Percentiles rank a stretch among this genome's conserved stretches.
Evolutionary conservation across 306 rosid species (phyloP).

Genomic region (Prunus dulcis): DNA sequence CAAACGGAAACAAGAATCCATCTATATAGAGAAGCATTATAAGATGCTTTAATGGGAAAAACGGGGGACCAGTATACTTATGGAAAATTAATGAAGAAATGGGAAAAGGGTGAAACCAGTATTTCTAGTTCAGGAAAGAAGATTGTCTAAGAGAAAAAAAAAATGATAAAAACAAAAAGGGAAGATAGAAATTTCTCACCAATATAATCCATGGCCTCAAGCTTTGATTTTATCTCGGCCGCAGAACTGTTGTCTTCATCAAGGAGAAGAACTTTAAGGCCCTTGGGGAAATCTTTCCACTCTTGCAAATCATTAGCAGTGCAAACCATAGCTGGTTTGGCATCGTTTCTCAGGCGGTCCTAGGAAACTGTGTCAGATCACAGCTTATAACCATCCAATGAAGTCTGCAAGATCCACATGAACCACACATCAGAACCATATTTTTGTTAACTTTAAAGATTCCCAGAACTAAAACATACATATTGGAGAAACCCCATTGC

Average conservation of each 20-base stretch:
- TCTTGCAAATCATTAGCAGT: constrained; percentile 83
- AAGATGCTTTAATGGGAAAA: constrained; percentile 31
- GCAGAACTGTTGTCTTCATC: constrained; percentile 72
- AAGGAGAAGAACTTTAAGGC: constrained; percentile 89
- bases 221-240: constrained; percentile 65
- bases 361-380: constrained; percentile 26
- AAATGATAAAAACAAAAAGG: constrained; percentile 7
- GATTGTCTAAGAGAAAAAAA: background rate
- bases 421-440: constrained; percentile 21
- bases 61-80: constrained; percentile 35
- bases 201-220: constrained; percentile 81
- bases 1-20: constrained; percentile 10
- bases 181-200: constrained; percentile 43
- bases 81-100: constrained; percentile 22
- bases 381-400: constrained; percentile 30
- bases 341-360: constrained; percentile 71
- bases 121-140: constrained; percentile 24
- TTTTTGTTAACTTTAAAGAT: background rate
- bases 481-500: constrained; percentile 9
- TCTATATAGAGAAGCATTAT: constrained; percentile 6
- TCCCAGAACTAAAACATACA: background rate
- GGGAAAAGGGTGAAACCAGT: constrained; percentile 11
- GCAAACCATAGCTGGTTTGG: constrained; percentile 99
- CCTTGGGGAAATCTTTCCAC: constrained; percentile 97
- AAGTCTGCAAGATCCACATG: constrained; percentile 48